Base-by-base conservation (phyloP, 140 eudicot genomes). In the Bidens hawaiensis region DNA sequence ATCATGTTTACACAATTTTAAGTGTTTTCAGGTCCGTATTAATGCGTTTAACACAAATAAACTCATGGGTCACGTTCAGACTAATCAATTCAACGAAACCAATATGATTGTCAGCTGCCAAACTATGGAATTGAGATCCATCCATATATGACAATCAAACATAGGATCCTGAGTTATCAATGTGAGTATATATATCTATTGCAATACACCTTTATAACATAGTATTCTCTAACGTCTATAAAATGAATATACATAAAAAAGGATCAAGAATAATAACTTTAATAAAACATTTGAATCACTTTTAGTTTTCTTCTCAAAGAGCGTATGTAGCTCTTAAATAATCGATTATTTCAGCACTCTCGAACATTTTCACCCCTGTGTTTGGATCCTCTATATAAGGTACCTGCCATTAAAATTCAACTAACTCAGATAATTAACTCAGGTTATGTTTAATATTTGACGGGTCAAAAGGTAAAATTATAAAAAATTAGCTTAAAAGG, bases 351-450 rank as follows among this genome's bases (percentile, higher is more conserved):
- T 85, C 99, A 58, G 99, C 99, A 76, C 99, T 93, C 75, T 93
- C 99, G 65, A 93, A 93, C 99, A 85, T 93, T 60, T 81, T 78
- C 58, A 93, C 85, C 48, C 99, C 99, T 0, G 99, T 94, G 77
- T 94, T 94, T 65, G 99, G 97, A 79, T 94, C 99, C 75, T 94
- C 99, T 45, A 94, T 45, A 58, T 88, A 94, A 33, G 99, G 99
- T 30, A 68, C 97, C 97, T 94, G 77, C 41, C 59, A 65, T 50
- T 22, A 27, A 26, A 47, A 41, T 23, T 5, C 11, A 45, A 26
- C 1, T n/a, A 52, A 47, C 18, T 59, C 34, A 46, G 25, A 10
- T 31, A 33, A 33, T 0, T n/a, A n/a, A n/a, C n/a, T n/a, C n/a
- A n/a, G n/a, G n/a, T n/a, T n/a, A n/a, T n/a, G n/a, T n/a, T n/a